These are phyloP conservation scores for Venturia oleaginea DNA, from an alignment of 2,329 filamentous ascomycete species.

Conservation along the genomic window DNA sequence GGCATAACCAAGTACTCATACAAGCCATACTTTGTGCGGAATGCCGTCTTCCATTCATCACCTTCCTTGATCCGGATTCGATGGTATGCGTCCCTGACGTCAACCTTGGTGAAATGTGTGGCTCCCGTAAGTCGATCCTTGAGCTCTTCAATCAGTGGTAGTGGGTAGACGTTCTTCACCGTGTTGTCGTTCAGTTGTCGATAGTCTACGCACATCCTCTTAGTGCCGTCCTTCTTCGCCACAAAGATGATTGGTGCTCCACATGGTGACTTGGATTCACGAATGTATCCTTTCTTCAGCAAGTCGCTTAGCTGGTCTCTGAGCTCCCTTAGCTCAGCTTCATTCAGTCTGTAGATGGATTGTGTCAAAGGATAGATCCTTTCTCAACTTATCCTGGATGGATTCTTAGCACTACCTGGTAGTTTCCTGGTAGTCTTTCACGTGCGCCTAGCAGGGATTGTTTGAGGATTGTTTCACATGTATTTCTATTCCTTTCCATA, in stretches of 20 bases:
- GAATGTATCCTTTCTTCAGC: background rate
- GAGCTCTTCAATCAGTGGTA: constrained; percentile 26
- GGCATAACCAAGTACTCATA: constrained; percentile 28
- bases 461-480: too few species aligned
- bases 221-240: too few species aligned
- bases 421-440: too few species aligned
- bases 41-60: constrained; percentile 29
- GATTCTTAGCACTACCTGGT: too few species aligned
- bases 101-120: constrained; percentile 26
- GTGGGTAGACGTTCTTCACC: constrained; percentile 25
- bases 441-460: too few species aligned
- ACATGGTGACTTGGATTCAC: background rate
- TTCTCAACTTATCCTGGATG: too few species aligned
- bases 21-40: constrained; percentile 24
- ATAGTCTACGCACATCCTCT: too few species aligned
- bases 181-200: constrained; percentile 26
- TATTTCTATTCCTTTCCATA: too few species aligned
- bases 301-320: background rate
- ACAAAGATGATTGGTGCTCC: too few species aligned
- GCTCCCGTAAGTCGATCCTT: constrained; percentile 19
- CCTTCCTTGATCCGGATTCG: constrained; percentile 24
- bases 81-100: constrained; percentile 26
- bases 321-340: background rate
- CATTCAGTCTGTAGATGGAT: background rate
- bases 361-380: too few species aligned